phyloP scores from a whole-genome alignment of 2,329 filamentous ascomycete species.

The Phialemonium atrogriseum region DNA sequence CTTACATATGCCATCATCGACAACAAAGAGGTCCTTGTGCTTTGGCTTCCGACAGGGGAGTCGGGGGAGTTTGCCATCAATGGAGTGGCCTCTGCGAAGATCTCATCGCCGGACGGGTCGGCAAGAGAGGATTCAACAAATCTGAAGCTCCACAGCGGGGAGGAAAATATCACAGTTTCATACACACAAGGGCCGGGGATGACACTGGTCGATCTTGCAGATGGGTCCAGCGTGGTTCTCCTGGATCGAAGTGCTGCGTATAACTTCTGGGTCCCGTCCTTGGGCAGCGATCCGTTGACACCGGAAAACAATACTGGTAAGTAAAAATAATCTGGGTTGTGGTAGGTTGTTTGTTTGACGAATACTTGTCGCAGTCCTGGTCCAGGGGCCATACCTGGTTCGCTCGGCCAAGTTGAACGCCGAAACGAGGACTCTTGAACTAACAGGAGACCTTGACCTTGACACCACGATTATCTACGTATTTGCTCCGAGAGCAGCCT shows the following conservation, averaged over 20 bases:
- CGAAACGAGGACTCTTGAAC: conserved; percentile 24
- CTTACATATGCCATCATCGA: conserved; percentile 42
- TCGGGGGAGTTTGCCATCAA: conserved; percentile 44
- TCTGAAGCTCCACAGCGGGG: conserved; percentile 31
- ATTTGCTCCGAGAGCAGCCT: conserved; percentile 36
- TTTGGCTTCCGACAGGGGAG: conserved; percentile 48
- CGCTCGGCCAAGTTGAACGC: conserved; percentile 30
- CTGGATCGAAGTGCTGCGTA: conserved; percentile 47
- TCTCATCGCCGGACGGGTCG: conserved; percentile 18
- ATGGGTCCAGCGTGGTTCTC: conserved; percentile 40
- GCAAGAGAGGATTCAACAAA: conserved; percentile 29
- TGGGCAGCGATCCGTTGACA: conserved; percentile 37
- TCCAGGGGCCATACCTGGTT: conserved; percentile 44
- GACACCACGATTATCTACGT: conserved; percentile 31
- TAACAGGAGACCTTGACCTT: conserved; percentile 36
- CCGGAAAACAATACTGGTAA: conserved; percentile 35
- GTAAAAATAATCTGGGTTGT: too few species aligned
- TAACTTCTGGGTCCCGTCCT: conserved; percentile 45
- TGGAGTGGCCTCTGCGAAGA: conserved; percentile 23
- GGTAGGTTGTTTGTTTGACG: too few species aligned
- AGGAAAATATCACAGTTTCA: conserved; percentile 30
- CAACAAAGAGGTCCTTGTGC: conserved; percentile 34
- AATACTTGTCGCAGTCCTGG: conserved; percentile 31
- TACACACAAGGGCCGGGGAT: conserved; percentile 42
- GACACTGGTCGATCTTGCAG: conserved; percentile 35